Evolutionary conservation across 2,329 filamentous ascomycete genomes (phyloP).

Genomic region (Juglanconis juglandina): DNA sequence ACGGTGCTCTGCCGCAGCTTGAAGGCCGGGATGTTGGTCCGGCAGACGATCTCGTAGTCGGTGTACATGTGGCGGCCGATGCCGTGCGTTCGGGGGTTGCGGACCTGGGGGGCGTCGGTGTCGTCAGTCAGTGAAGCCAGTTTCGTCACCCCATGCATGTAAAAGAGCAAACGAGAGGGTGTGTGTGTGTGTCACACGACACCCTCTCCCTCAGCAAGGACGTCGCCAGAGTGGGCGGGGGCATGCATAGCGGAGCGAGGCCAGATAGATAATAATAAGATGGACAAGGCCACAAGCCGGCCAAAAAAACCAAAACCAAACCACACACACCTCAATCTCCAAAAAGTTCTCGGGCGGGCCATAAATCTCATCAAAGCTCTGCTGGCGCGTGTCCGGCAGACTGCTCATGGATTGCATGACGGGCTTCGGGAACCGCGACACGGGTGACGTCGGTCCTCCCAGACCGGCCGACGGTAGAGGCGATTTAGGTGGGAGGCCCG

Average conservation of each 20-base stretch:
- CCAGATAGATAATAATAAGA: too few species aligned
- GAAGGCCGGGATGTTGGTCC: conserved; percentile 98
- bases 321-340: conserved; percentile 77
- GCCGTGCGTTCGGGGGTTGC: conserved; percentile 89
- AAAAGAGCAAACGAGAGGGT: too few species aligned
- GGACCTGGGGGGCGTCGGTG: conserved; percentile 58
- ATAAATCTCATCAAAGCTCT: conserved; percentile 99
- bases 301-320: not conserved
- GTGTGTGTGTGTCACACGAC: too few species aligned
- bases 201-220: too few species aligned
- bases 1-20: conserved; percentile 88
- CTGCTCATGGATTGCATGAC: conserved; percentile 52
- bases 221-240: too few species aligned
- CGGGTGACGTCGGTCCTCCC: conserved; percentile 21
- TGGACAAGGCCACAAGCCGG: too few species aligned
- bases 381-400: conserved; percentile 73
- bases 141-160: too few species aligned
- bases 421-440: conserved; percentile 44
- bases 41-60: conserved; percentile 95
- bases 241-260: too few species aligned
- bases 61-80: conserved; percentile 97
- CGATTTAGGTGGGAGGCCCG: conserved; percentile 18
- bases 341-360: conserved; percentile 97
- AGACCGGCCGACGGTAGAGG: conserved; percentile 6
- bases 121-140: not conserved